Evolutionary conservation across 805 yeast species (phyloP).

Genomic region (Nakazawaea pomicola): DNA sequence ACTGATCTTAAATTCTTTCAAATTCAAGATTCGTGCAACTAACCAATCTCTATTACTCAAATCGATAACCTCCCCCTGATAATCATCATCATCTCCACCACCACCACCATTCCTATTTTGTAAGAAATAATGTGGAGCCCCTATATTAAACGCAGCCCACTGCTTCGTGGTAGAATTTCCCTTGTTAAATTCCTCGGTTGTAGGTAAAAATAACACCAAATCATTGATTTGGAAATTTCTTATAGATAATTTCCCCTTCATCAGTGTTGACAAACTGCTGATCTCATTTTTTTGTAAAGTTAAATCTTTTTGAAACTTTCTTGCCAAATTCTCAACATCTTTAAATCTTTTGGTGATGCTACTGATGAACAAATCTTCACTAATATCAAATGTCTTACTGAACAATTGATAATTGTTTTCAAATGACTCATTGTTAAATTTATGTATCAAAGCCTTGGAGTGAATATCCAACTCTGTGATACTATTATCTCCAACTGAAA

Average conservation of each 20-base stretch:
- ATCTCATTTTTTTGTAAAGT: constrained; percentile 44
- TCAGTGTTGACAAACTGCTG: constrained; percentile 28
- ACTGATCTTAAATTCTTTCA: constrained; percentile 50
- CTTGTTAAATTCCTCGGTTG: constrained; percentile 24
- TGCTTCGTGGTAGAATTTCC: constrained; percentile 11
- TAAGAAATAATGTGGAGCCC: constrained; percentile 79
- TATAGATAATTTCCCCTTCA: constrained; percentile 56
- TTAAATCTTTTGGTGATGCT: constrained; percentile 67
- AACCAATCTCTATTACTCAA: constrained; percentile 68
- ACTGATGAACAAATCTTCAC: constrained; percentile 22
- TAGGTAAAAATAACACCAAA: constrained; percentile 80
- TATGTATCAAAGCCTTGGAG: constrained; percentile 10
- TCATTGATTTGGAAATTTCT: constrained; percentile 68
- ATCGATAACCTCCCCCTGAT: too few relatives aligned
- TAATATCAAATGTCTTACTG: constrained; percentile 29
- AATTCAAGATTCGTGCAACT: constrained; percentile 60
- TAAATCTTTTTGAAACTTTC: constrained; percentile 74
- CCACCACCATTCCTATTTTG: constrained; percentile 26
- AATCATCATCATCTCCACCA: constrained; percentile 3
- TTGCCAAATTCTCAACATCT: constrained; percentile 88
- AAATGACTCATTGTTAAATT: constrained; percentile 5
- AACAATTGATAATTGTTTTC: constrained; percentile 16
- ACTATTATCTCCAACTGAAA: constrained; percentile 7
- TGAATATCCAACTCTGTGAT: constrained; percentile 12
- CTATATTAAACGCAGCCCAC: constrained; percentile 95